Evolutionary conservation across 2,329 filamentous ascomycete genomes (phyloP), one percentile per base, ranked within the genome.

Genomic region (Sporothrix sp.): DNA sequence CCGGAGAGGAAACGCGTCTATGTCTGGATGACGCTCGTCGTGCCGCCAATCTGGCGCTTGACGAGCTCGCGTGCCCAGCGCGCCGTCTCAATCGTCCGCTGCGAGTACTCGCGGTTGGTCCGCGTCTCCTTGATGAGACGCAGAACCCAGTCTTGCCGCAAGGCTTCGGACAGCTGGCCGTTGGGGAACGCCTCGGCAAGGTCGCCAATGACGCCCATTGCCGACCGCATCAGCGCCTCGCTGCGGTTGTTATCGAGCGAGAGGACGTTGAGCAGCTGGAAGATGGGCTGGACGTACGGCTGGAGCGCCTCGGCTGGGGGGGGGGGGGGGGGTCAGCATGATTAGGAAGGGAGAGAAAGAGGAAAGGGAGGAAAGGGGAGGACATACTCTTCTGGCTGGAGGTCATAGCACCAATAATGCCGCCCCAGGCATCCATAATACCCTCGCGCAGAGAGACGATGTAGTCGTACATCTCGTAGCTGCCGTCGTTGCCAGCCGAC

Each of bases 371-470:
- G 16, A 4, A 20, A 16, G 8, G 16, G 4, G 7, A 20, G 4
- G 38, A 71, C 81, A 67, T 68, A 85, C 84, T 82, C 74, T 91
- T 91, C 62, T 73, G 73, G 62, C 84, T 87, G 47, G 76, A 71
- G 74, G 93, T 95, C 84, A 97, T 89, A 48, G 93, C 89, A 66
- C 91, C 82, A 63, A 98, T 89, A 58, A 95, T 93, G 58, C 93
- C 93, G 61, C 90, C 89, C 90, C 94, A 98, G 30, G 93, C 93
- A 74, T 98, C 93, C 84, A 97, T 95, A 59, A 98, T 97, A 59
- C 91, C 93, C 65, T 98, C 94, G 49, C 93, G 84, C 44, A 98
- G 78, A 18, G 90, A 95, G 57, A 95, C 81, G 59, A 98, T 84
- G 65, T 98, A 98, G 68, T 97, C 91, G 52, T 90, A 84, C 85